Conservation (phyloP, 768 basidiomycete species). For the Atractiella rhizophila region DNA sequence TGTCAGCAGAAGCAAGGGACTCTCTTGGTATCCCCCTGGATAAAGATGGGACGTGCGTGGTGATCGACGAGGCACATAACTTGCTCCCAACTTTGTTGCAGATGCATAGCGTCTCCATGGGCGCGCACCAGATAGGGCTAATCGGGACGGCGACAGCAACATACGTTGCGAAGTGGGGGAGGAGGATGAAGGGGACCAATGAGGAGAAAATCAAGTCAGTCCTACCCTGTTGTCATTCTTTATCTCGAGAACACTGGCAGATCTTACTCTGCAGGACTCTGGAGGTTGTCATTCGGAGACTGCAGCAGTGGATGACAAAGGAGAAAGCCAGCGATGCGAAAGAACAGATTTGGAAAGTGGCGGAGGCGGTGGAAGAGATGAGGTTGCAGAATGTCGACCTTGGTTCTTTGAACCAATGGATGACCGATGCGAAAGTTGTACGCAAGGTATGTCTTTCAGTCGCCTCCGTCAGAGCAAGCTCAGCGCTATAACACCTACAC, state of each 20-base stretch:
- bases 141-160: constrained; percentile 49
- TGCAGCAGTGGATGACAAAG: no score
- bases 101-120: constrained; percentile 46
- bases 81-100: constrained; percentile 42
- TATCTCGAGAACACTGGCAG: constrained; percentile 38
- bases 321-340: no score
- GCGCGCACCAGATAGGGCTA: constrained; percentile 31
- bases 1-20: constrained; percentile 57
- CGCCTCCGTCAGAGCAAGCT: no score
- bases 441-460: not conserved
- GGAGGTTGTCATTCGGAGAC: no score
- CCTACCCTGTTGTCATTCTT: constrained; percentile 39
- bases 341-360: no score
- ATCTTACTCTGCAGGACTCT: no score
- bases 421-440: no score
- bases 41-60: constrained; percentile 54
- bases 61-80: constrained; percentile 87
- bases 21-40: constrained; percentile 41
- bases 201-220: constrained; percentile 56
- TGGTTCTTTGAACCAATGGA: not conserved
- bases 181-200: constrained; percentile 45
- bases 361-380: constrained; percentile 44
- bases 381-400: no score
- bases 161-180: constrained; percentile 54
- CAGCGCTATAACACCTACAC: constrained; percentile 23